Percentiles rank a stretch among this genome's conserved stretches.
phyloP scores from a whole-genome alignment of 768 basidiomycete genomes.

The Trametes sanguinea region DNA sequence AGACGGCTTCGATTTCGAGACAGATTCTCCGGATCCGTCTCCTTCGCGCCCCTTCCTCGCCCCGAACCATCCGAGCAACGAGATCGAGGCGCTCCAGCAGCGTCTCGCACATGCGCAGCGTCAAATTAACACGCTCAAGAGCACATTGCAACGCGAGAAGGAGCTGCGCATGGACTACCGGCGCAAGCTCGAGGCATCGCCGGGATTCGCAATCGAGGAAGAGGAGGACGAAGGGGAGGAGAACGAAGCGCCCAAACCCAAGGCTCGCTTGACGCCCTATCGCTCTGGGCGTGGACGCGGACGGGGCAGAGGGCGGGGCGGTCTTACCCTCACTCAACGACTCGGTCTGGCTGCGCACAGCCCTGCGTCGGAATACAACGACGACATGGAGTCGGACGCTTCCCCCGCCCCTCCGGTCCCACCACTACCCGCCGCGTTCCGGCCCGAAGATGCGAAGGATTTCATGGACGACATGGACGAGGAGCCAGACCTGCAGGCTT shows the following conservation, averaged over 20 bases:
- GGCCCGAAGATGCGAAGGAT: constrained; percentile 35
- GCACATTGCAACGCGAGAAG: constrained; percentile 80
- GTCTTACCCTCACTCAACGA: constrained; percentile 64
- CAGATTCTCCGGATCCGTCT: constrained; percentile 63
- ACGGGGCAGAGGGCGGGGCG: constrained; percentile 50
- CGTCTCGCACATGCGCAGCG: constrained; percentile 84
- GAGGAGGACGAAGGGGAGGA: constrained; percentile 48
- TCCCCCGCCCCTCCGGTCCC: constrained; percentile 37
- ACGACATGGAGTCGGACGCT: constrained; percentile 32
- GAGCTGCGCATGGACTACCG: constrained; percentile 71
- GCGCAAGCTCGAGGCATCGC: constrained; percentile 50
- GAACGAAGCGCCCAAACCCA: constrained; percentile 32
- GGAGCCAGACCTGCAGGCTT: constrained; percentile 32
- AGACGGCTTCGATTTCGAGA: constrained; percentile 47
- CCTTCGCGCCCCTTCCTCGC: constrained; percentile 64
- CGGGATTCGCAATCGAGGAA: constrained; percentile 43
- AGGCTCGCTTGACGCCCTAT: constrained; percentile 54
- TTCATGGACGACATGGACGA: constrained; percentile 50
- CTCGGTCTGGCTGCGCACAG: constrained; percentile 59
- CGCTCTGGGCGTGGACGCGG: constrained; percentile 54
- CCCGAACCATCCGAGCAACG: constrained; percentile 74
- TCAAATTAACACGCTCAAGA: constrained; percentile 80
- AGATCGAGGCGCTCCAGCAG: constrained; percentile 80
- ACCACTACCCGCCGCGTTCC: constrained; percentile 37
- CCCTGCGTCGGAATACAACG: constrained; percentile 52